phyloP scores from a whole-genome alignment of 306 rosid species.

The Cyclanthera cordifolia region DNA sequence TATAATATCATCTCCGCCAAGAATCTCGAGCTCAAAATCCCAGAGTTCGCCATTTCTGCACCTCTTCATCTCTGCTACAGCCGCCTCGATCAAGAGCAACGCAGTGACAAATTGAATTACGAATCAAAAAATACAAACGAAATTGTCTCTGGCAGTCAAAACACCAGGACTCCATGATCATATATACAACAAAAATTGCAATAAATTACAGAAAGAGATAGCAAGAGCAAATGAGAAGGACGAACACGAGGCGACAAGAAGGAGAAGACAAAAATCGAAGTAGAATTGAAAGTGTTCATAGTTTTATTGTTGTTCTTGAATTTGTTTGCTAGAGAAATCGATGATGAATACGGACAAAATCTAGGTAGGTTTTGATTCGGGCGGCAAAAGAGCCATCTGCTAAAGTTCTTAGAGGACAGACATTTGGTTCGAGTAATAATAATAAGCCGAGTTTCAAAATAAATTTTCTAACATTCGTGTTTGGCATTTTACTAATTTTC shows the following conservation, averaged over 20 bases:
- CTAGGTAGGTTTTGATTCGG: not conserved
- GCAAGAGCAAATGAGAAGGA: constrained; percentile 9
- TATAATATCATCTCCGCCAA: constrained; percentile 34
- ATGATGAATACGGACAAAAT: not conserved
- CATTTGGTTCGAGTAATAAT: not conserved
- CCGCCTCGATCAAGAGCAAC: constrained; percentile 9
- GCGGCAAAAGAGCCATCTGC: constrained; percentile 15
- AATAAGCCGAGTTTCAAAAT: not conserved
- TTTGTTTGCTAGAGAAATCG: not conserved
- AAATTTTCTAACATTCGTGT: not conserved
- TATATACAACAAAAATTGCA: not conserved
- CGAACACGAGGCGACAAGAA: constrained; percentile 15
- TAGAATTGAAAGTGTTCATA: not conserved
- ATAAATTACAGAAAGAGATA: not conserved
- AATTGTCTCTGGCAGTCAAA: not conserved
- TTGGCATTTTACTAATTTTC: not conserved
- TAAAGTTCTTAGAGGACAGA: not conserved
- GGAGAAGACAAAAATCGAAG: not conserved
- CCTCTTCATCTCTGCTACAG: constrained; percentile 42
- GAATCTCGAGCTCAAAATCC: constrained; percentile 63
- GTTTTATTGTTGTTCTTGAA: not conserved
- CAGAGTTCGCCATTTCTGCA: constrained; percentile 62
- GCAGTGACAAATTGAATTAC: not conserved
- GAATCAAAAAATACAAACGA: not conserved
- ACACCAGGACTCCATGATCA: not conserved